These are phyloP conservation scores for Suillus sp. DNA, from an alignment of 768 basidiomycete species.

Conservation along the genomic window DNA sequence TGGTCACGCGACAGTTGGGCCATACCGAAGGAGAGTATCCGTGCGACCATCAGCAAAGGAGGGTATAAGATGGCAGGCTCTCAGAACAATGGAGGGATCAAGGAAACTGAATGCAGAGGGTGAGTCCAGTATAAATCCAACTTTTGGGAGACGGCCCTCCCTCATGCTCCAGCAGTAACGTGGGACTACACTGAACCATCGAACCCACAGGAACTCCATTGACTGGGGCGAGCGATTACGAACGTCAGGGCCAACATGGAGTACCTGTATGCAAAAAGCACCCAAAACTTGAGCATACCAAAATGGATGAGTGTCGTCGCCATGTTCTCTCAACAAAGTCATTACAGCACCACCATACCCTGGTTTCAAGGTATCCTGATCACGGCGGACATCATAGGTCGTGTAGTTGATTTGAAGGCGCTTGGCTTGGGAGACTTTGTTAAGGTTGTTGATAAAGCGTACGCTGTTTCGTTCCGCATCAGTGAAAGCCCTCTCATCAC, in stretches of 20 bases:
- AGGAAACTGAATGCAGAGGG: slow-evolving; percentile 27
- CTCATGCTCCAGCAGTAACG: slow-evolving; percentile 15
- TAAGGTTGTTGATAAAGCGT: slow-evolving; percentile 15
- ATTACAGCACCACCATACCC: slow-evolving; percentile 22
- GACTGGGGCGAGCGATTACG: slow-evolving; percentile 9
- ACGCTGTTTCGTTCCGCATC: slow-evolving; percentile 5
- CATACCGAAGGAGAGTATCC: slow-evolving; percentile 12
- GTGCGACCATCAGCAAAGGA: slow-evolving; percentile 24
- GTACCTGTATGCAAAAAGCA: slow-evolving; percentile 24
- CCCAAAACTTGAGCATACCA: slow-evolving; percentile 27
- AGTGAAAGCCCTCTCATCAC: slow-evolving; percentile 16
- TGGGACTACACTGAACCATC: slow-evolving; percentile 22
- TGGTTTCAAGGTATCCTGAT: slow-evolving; percentile 26
- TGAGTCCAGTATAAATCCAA: slow-evolving; percentile 24
- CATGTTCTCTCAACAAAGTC: slow-evolving; percentile 20
- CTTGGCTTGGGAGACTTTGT: slow-evolving; percentile 3
- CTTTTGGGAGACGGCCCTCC: slow-evolving; percentile 18
- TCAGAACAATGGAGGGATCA: slow-evolving; percentile 23
- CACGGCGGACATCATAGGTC: slow-evolving; percentile 22
- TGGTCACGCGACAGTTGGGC: slow-evolving; percentile 6
- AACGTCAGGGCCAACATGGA: slow-evolving; percentile 5
- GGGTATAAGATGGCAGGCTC: slow-evolving; percentile 29
- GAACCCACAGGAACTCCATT: slow-evolving; percentile 29
- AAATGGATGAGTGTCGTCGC: slow-evolving; percentile 19
- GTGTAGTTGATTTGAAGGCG: slow-evolving; percentile 22